A percentile compares a stretch with the other conserved stretches of the same genome.
Conservation (phyloP, 1,139 yeast genomes). For the Entelexis paramagnoliae region DNA sequence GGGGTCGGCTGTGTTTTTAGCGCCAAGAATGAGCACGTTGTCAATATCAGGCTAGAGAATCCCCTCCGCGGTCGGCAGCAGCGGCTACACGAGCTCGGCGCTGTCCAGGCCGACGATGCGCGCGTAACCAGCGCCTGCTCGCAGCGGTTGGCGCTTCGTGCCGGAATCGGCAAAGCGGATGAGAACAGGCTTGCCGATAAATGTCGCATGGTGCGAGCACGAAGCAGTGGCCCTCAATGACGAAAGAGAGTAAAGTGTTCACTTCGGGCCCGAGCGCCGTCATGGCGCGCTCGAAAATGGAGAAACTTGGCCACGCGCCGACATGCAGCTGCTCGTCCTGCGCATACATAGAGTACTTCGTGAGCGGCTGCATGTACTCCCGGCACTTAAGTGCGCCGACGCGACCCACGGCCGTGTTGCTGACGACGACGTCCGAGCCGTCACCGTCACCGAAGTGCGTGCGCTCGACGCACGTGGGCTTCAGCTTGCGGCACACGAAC, state of each 20-base stretch:
- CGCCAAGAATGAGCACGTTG: not conserved
- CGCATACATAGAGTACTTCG: conserved; percentile 13
- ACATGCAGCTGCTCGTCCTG: conserved; percentile 15
- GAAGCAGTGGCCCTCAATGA: not conserved
- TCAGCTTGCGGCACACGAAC: conserved; percentile 15
- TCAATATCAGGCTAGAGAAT: conserved; percentile 12
- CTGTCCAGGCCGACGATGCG: conserved; percentile 19
- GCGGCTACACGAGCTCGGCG: not conserved
- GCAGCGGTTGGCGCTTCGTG: not conserved
- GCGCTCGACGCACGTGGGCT: conserved; percentile 13
- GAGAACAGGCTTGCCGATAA: not conserved
- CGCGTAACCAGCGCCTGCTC: conserved; percentile 11
- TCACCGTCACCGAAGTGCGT: conserved; percentile 15
- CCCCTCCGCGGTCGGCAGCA: conserved; percentile 12
- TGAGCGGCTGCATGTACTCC: conserved; percentile 16
- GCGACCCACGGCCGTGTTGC: conserved; percentile 6
- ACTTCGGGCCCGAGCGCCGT: not conserved
- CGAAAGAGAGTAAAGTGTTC: not conserved
- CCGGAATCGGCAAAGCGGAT: not conserved
- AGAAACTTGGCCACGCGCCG: conserved; percentile 11
- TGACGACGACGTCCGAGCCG: conserved; percentile 7
- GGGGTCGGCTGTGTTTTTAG: conserved; percentile 15
- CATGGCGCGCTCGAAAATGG: not conserved
- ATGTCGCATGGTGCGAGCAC: not conserved
- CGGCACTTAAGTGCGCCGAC: conserved; percentile 14